Percentiles rank a stretch among this genome's conserved stretches.
Evolutionary conservation across 257 asterid species (phyloP).

Genomic region (Pogostemon cablin): DNA sequence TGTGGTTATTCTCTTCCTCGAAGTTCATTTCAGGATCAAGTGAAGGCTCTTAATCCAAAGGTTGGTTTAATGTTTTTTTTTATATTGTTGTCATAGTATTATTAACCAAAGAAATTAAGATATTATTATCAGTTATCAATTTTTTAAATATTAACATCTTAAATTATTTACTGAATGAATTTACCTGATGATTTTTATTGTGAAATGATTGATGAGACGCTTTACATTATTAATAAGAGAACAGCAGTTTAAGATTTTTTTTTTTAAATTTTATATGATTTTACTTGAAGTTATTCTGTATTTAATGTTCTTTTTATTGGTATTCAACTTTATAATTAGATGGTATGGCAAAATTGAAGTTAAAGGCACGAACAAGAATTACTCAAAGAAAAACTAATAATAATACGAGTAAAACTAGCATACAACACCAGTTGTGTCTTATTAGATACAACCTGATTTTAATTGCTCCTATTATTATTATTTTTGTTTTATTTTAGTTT

Average conservation of each 20-base stretch:
- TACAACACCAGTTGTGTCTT: too few relatives aligned
- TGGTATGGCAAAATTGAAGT: neutral
- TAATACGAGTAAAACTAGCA: too few relatives aligned
- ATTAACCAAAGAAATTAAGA: slow-evolving; percentile 1
- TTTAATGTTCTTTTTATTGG: neutral
- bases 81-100: neutral
- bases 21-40: slow-evolving; percentile 79
- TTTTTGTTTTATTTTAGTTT: too few relatives aligned
- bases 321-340: neutral
- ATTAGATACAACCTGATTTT: too few relatives aligned
- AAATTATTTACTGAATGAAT: slow-evolving; percentile 1
- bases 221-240: neutral
- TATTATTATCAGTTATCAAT: neutral
- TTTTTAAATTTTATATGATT: neutral
- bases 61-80: slow-evolving; percentile 42
- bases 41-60: slow-evolving; percentile 86
- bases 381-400: too few relatives aligned
- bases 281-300: neutral
- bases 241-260: neutral
- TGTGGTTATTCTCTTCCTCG: slow-evolving; percentile 84
- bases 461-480: too few relatives aligned
- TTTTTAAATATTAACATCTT: neutral
- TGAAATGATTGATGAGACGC: neutral
- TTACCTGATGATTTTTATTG: slow-evolving; percentile 11
- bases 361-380: too few relatives aligned